Evolutionary conservation across 495 filamentous ascomycete species (phyloP), one percentile per base, ranked within the genome.

Genomic region (Trichoderma virens): DNA sequence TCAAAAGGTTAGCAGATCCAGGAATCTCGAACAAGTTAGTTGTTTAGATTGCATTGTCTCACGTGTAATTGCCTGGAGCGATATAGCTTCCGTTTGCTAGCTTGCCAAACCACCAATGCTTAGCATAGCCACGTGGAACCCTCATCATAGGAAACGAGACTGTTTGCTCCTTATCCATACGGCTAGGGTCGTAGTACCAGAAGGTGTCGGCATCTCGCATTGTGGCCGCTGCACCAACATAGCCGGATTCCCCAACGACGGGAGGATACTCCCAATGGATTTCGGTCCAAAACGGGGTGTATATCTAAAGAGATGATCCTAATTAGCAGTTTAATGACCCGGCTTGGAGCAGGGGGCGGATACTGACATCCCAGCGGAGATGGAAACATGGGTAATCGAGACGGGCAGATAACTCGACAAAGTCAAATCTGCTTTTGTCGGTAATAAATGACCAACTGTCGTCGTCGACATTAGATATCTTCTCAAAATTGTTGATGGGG

Each of bases 201-300:
- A 67, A 69, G 13, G n/a, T 41, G n/a, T 64, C 65, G 9, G 54
- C 61, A 27, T 67, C 60, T 16, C 61, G 31, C 64, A 65, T 69
- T 27, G 65, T 70, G n/a, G 72, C 69, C 0, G 69, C 69, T 11
- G 73, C 73, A 18, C 75, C 76, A 45, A 78, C 64, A 38, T 68
- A 78, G 9, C 69, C 72, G 25, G 70, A 71, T 41, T 72, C 28
- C 1, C 76, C 76, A 1, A 51, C 47, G 2, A 73, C 68, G 8
- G 75, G 75, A 1, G 76, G 76, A 51, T 76, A 76, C 3, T 45
- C 62, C 73, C 73, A 78, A n/a, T 71, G 66, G 23, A 61, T 47
- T 30, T 72, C 66, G 0, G 54, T 66, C 70, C 69, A 78, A 61
- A 62, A 54, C 14, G 66, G 47, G 18, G 67, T 63, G 56, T 71